These are phyloP conservation scores for Salicornia ramosissima DNA, from an alignment of 148 eudicot species.

Conservation along the genomic window DNA sequence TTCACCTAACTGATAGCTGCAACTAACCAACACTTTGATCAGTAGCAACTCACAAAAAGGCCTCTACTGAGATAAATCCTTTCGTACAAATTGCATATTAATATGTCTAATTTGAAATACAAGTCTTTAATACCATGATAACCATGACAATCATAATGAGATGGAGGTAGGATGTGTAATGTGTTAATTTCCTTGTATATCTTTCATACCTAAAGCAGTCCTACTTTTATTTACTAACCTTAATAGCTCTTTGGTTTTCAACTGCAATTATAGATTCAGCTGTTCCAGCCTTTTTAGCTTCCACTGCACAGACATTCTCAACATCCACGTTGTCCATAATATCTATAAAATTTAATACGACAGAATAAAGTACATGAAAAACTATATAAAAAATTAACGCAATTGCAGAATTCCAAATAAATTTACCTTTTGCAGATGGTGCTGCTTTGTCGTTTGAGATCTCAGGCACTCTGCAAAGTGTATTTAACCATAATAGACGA, in stretches of 20 bases:
- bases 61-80: neutral
- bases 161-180: too few species aligned
- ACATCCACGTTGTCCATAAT: constrained; percentile 27
- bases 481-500: constrained; percentile 17
- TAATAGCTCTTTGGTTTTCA: constrained; percentile 71
- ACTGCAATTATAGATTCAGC: constrained; percentile 64
- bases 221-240: constrained; percentile 49
- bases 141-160: neutral
- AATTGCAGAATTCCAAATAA: neutral
- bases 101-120: neutral
- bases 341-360: constrained; percentile 19
- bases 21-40: constrained; percentile 1
- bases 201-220: neutral
- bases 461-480: constrained; percentile 32
- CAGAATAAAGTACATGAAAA: neutral
- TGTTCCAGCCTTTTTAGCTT: constrained; percentile 33
- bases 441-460: constrained; percentile 13
- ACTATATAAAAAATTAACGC: constrained; percentile 4
- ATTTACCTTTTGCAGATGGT: constrained; percentile 26
- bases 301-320: constrained; percentile 22
- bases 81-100: neutral
- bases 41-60: neutral
- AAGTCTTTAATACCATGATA: too few species aligned
- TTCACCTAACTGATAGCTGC: neutral
- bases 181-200: too few species aligned